Conservation (phyloP, 108 stramenopile species). For the Pseudonitzschia delicatissima region DNA sequence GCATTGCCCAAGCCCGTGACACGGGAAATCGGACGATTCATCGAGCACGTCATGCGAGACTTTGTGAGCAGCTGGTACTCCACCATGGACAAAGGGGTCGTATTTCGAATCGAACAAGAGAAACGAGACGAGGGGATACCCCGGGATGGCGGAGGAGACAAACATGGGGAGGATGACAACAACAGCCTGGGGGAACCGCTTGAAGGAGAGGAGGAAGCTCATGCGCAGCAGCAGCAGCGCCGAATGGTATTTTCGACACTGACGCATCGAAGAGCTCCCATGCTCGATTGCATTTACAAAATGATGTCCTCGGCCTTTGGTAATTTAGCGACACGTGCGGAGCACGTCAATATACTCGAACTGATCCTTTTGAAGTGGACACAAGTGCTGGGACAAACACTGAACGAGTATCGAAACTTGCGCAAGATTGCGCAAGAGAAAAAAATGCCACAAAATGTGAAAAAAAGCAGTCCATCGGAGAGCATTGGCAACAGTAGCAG, state of each 20-base stretch:
- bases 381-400: slow-evolving; percentile 63
- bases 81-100: slow-evolving; percentile 23
- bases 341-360: slow-evolving; percentile 73
- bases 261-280: slow-evolving; percentile 45
- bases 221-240: not conserved
- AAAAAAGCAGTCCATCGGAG: not conserved
- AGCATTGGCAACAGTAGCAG: not conserved
- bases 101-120: slow-evolving; percentile 26
- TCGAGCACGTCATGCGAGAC: slow-evolving; percentile 77
- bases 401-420: slow-evolving; percentile 64
- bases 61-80: slow-evolving; percentile 51
- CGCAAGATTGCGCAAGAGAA: slow-evolving; percentile 43
- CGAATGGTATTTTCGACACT: slow-evolving; percentile 33
- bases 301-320: slow-evolving; percentile 71
- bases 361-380: slow-evolving; percentile 70
- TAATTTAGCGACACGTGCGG: slow-evolving; percentile 63
- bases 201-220: not conserved
- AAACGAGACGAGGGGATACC: slow-evolving; percentile 30
- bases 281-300: slow-evolving; percentile 59
- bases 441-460: not conserved
- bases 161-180: not conserved
- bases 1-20: slow-evolving; percentile 49
- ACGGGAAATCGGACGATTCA: slow-evolving; percentile 58
- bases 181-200: not conserved
- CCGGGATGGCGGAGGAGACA: slow-evolving; percentile 4